These are phyloP conservation scores for Bipolaris zeicola DNA, from an alignment of 2,329 filamentous ascomycete species.

Conservation along the genomic window DNA sequence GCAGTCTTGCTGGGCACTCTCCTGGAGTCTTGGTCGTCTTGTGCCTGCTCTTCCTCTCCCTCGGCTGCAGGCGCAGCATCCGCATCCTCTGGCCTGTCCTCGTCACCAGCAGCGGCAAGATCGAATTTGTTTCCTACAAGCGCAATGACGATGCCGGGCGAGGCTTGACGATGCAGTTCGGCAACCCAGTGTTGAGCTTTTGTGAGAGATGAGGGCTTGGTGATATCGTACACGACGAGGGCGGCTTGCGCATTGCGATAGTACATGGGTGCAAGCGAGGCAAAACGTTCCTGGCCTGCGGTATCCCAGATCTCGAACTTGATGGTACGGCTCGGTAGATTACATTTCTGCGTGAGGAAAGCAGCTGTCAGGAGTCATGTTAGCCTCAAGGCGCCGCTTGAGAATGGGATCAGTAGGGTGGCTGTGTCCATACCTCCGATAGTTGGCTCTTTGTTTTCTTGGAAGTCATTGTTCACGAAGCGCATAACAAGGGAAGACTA, in stretches of 20 bases:
- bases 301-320: slow-evolving; percentile 88
- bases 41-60: slow-evolving; percentile 59
- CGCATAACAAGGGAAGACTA: slow-evolving; percentile 96
- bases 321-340: slow-evolving; percentile 82
- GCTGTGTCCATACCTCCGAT: slow-evolving; percentile 77
- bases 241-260: slow-evolving; percentile 98
- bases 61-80: slow-evolving; percentile 56
- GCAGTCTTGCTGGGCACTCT: slow-evolving; percentile 93
- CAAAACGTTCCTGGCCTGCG: slow-evolving; percentile 95
- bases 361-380: slow-evolving; percentile 66
- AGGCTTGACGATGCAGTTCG: slow-evolving; percentile 94
- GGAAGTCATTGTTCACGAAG: slow-evolving; percentile 99
- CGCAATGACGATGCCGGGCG: slow-evolving; percentile 94
- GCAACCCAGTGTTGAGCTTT: slow-evolving; percentile 99
- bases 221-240: slow-evolving; percentile 97
- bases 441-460: slow-evolving; percentile 99
- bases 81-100: slow-evolving; percentile 55
- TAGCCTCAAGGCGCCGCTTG: background rate
- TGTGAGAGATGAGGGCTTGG: slow-evolving; percentile 90
- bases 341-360: slow-evolving; percentile 98
- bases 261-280: slow-evolving; percentile 97
- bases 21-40: slow-evolving; percentile 73
- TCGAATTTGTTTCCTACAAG: slow-evolving; percentile 91
- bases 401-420: background rate
- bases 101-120: slow-evolving; percentile 62